Evolutionary conservation across 2,329 filamentous ascomycete species (phyloP).

Genomic region (Ascocoryne sarcoides): DNA sequence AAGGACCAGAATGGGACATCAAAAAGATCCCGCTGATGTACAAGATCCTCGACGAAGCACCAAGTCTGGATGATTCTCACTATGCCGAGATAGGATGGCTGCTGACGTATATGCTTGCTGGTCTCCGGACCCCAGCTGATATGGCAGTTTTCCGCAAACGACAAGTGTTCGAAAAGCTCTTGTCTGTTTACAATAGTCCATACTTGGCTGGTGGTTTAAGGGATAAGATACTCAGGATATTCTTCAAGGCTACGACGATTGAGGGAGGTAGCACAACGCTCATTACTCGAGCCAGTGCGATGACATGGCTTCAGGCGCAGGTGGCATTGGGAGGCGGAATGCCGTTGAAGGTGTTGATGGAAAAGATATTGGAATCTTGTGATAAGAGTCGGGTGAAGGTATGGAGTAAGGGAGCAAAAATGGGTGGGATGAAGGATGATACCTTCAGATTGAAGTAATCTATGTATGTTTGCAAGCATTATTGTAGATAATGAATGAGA

Average conservation of each 20-base stretch:
- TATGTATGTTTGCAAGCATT: too few relatives aligned
- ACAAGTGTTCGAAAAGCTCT: conserved; percentile 65
- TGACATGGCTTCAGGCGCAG: conserved; percentile 66
- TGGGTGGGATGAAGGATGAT: conserved; percentile 17
- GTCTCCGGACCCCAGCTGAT: conserved; percentile 50
- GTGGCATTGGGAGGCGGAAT: conserved; percentile 38
- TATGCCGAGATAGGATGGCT: conserved; percentile 70
- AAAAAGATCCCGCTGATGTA: conserved; percentile 65
- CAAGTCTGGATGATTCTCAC: conserved; percentile 63
- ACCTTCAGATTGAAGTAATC: conserved; percentile 13
- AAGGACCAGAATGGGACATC: conserved; percentile 65
- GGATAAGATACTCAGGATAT: conserved; percentile 49
- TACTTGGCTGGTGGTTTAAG: conserved; percentile 45
- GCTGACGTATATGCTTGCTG: conserved; percentile 59
- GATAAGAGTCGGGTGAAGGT: conserved; percentile 54
- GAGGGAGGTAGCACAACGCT: conserved; percentile 71
- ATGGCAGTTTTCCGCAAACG: conserved; percentile 51
- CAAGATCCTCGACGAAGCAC: conserved; percentile 53
- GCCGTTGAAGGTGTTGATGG: conserved; percentile 46
- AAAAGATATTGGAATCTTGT: conserved; percentile 53
- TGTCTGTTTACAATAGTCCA: conserved; percentile 60
- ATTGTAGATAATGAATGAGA: too few relatives aligned
- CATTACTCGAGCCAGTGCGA: conserved; percentile 63
- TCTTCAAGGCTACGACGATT: conserved; percentile 60
- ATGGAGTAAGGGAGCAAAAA: conserved; percentile 48